Evolutionary conservation across 495 filamentous ascomycete genomes (phyloP), one percentile per base, ranked within the genome.

Genomic region (Annulohypoxylon nitens): DNA sequence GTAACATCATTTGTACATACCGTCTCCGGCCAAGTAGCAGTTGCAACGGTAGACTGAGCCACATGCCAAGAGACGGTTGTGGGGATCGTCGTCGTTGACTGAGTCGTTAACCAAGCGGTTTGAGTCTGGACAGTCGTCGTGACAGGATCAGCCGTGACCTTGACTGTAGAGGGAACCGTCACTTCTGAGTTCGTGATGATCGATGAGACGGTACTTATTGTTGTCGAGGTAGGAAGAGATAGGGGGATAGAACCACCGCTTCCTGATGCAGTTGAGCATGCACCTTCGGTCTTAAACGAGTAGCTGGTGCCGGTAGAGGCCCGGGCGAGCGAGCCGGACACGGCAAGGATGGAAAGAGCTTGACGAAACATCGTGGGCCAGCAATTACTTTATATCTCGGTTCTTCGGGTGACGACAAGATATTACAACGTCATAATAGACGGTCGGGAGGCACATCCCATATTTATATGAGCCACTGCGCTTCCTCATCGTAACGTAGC

Each of bases 1-100:
- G 61, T 62, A 2, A 67, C 65, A 11, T 45, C 65, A 20, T 73
- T 65, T 4, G 69, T 74, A 12, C 76, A 78, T 0, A 74, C 64
- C 1, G 67, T 77, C 10, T 12, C 43, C 0, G 75, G 62, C 55
- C 68, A 73, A 1, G 65, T 54, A 18, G 57, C 75, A 10, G 71
- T 76, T 6, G 66, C 76, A 12, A 76, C 72, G 20, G 26, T 69
- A 18, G 58, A 62, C n/a, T 62, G 10, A 34, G 39, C 54, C 0
- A 33, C 55, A 5, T 36, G 11, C 67, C 67, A 70, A 0, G 59
- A 30, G 0, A 63, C 68, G 43, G 3, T 30, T 1, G 64, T 68
- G 2, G 72, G 67, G 4, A 71, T 2, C 0, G 63, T 71, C 3
- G 51, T 37, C 0, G 67, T 75, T 0, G 18, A 39, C 3, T 11